Conservation (phyloP, 2,329 filamentous ascomycete species). For the Apiospora kogelbergensis region DNA sequence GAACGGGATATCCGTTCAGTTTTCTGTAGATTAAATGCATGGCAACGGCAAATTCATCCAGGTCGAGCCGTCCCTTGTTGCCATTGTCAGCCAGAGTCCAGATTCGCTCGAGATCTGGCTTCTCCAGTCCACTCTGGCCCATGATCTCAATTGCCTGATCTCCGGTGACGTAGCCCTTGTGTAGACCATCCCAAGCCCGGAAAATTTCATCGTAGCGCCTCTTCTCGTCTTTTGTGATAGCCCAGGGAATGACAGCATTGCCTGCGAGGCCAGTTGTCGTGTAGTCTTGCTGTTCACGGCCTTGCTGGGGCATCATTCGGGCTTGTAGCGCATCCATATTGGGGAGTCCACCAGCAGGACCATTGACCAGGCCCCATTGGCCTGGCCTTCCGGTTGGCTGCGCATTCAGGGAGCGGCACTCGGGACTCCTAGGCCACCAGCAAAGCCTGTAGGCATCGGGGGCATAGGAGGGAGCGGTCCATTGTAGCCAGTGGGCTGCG, state of each 20-base stretch:
- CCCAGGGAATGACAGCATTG: constrained; percentile 96
- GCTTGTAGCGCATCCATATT: constrained; percentile 92
- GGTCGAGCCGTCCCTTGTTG: constrained; percentile 89
- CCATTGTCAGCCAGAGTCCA: constrained; percentile 95
- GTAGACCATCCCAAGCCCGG: constrained; percentile 92
- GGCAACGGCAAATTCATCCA: constrained; percentile 96
- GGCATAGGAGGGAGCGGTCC: constrained; percentile 86
- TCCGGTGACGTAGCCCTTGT: constrained; percentile 88
- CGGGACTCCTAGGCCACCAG: constrained; percentile 64
- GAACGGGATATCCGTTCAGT: constrained; percentile 91
- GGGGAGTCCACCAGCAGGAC: constrained; percentile 82
- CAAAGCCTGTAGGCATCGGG: constrained; percentile 64
- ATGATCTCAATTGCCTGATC: constrained; percentile 96
- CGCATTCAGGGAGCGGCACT: constrained; percentile 68
- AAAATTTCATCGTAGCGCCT: constrained; percentile 94
- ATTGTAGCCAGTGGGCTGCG: constrained; percentile 76
- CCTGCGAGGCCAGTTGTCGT: constrained; percentile 86
- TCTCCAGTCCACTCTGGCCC: constrained; percentile 90
- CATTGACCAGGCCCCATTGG: constrained; percentile 98
- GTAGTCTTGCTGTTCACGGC: constrained; percentile 79
- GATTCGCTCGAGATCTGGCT: constrained; percentile 83
- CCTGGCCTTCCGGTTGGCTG: constrained; percentile 92
- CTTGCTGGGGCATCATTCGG: constrained; percentile 96
- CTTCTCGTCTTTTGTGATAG: constrained; percentile 98
- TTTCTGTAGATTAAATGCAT: constrained; percentile 99